phyloP scores from a whole-genome alignment of 768 basidiomycete species.

The Pulveroboletus ravenelii region DNA sequence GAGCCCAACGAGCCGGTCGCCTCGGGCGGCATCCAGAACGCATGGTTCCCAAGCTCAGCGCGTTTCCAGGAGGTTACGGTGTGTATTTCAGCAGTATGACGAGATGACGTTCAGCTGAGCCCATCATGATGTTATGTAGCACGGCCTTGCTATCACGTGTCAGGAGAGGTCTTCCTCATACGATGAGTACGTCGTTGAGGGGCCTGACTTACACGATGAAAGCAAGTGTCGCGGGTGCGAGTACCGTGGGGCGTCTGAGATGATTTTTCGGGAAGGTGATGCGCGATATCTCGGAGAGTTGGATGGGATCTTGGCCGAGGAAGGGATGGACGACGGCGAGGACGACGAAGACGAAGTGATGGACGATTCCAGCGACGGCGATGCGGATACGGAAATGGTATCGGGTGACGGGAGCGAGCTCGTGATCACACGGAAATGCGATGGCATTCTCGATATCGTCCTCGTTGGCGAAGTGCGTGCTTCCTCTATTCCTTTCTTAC shows the following conservation, averaged over 20 bases:
- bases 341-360: slow-evolving; percentile 27
- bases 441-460: slow-evolving; percentile 57
- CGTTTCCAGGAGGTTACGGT: slow-evolving; percentile 20
- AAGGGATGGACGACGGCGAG: slow-evolving; percentile 19
- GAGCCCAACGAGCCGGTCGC: slow-evolving; percentile 30
- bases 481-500: neutral
- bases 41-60: slow-evolving; percentile 34
- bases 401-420: slow-evolving; percentile 19
- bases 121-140: slow-evolving; percentile 8
- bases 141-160: slow-evolving; percentile 20
- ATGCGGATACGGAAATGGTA: slow-evolving; percentile 25
- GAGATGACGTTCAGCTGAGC: slow-evolving; percentile 2
- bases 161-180: slow-evolving; percentile 33
- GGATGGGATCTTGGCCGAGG: slow-evolving; percentile 10
- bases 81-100: slow-evolving; percentile 8
- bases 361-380: slow-evolving; percentile 21
- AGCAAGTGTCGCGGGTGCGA: slow-evolving; percentile 34
- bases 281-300: slow-evolving; percentile 17
- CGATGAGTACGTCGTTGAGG: slow-evolving; percentile 36
- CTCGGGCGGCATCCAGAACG: slow-evolving; percentile 37
- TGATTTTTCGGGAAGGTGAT: slow-evolving; percentile 27
- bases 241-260: slow-evolving; percentile 25
- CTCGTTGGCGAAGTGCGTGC: slow-evolving; percentile 52
- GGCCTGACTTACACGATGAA: slow-evolving; percentile 40
- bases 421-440: slow-evolving; percentile 35